Evolutionary conservation across 2,329 filamentous ascomycete genomes (phyloP).

Genomic region (Ophioceras dolichostomum): DNA sequence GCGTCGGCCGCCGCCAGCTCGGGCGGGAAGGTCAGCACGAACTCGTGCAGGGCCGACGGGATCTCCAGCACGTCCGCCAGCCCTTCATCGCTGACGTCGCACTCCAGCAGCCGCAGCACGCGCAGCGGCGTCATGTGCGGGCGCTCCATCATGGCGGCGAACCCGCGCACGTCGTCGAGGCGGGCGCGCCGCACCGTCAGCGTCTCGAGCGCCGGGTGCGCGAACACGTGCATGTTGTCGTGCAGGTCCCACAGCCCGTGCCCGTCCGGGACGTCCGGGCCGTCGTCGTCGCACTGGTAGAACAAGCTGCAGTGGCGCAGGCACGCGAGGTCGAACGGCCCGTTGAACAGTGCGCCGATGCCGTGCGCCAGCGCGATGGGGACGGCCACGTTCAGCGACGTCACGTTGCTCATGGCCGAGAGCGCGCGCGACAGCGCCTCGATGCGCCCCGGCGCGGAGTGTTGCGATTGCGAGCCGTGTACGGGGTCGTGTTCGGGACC

Average conservation of each 20-base stretch:
- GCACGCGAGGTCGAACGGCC: conserved; percentile 35
- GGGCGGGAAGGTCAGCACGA: conserved; percentile 31
- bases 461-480: conserved; percentile 17
- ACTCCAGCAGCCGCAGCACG: conserved; percentile 32
- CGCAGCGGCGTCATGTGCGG: conserved; percentile 31
- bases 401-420: conserved; percentile 35
- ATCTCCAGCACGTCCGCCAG: conserved; percentile 27
- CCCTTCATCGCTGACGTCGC: conserved; percentile 34
- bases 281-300: conserved; percentile 29
- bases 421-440: conserved; percentile 32
- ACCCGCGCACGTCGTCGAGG: conserved; percentile 32
- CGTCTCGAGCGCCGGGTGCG: conserved; percentile 33
- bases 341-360: conserved; percentile 35
- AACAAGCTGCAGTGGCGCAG: conserved; percentile 32
- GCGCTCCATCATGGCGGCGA: conserved; percentile 33
- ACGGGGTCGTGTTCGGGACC: conserved; percentile 24
- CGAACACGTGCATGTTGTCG: conserved; percentile 38
- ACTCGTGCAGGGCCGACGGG: conserved; percentile 29
- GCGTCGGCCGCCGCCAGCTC: conserved; percentile 28
- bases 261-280: no score
- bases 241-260: conserved; percentile 41
- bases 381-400: conserved; percentile 31
- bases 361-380: conserved; percentile 29
- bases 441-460: conserved; percentile 14
- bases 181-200: conserved; percentile 30